These are phyloP conservation scores for Aspergillus sp. DNA, from an alignment of 2,329 filamentous ascomycete genomes.

Conservation along the genomic window DNA sequence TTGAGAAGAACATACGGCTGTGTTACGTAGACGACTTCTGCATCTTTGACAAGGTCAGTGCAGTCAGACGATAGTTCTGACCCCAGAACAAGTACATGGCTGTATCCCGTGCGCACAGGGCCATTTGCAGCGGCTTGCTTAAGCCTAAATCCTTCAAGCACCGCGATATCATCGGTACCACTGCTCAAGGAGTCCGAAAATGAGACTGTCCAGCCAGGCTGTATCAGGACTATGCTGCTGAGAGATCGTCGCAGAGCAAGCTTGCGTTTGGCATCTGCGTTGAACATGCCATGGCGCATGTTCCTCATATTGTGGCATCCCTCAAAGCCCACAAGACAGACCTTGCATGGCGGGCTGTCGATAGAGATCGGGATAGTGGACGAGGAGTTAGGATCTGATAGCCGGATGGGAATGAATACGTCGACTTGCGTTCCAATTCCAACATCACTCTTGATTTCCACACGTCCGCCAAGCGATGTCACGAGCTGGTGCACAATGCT, in stretches of 20 bases:
- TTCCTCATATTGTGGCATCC: constrained; percentile 15
- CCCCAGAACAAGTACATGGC: constrained; percentile 17
- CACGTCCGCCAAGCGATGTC: constrained; percentile 47
- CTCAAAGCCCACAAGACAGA: constrained; percentile 22
- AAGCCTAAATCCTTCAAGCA: constrained; percentile 20
- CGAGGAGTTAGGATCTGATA: too few relatives aligned
- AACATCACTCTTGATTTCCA: constrained; percentile 44
- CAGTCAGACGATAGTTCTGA: constrained; percentile 4
- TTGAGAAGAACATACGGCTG: constrained; percentile 18
- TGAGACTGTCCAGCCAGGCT: constrained; percentile 17
- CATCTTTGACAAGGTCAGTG: constrained; percentile 5
- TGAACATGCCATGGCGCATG: constrained; percentile 14
- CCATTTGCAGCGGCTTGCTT: constrained; percentile 6
- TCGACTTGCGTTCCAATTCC: constrained; percentile 22
- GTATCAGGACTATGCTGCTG: constrained; percentile 16
- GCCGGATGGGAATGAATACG: constrained; percentile 18
- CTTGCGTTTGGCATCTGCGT: constrained; percentile 21
- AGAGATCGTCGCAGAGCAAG: constrained; percentile 19
- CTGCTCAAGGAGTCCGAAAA: constrained; percentile 17
- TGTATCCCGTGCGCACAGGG: constrained; percentile 8
- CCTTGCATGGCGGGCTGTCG: neutral
- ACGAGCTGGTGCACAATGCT: constrained; percentile 54
- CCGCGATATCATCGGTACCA: constrained; percentile 18
- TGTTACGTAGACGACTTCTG: constrained; percentile 16
- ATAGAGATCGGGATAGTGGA: neutral